Evolutionary conservation across 2,329 filamentous ascomycete genomes (phyloP), one percentile per base, ranked within the genome.

Genomic region (Hypoxylon sp.): DNA sequence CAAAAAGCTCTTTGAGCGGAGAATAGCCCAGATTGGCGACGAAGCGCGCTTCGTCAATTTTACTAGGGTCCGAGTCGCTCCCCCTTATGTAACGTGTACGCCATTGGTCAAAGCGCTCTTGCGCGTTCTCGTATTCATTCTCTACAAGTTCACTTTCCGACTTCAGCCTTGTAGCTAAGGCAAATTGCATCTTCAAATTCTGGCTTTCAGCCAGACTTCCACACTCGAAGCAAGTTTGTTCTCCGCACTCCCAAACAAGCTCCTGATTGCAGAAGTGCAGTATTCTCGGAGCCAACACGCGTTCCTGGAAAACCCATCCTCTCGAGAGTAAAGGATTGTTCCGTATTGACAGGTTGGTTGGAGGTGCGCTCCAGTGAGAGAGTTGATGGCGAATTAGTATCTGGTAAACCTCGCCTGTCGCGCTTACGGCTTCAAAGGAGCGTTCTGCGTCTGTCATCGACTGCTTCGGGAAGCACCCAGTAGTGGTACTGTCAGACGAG

Each of bases 301-400:
- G 39, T 19, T 42, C 39, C 39, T 42, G 39, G 39, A 42, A 42
- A 17, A 42, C 39, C 39, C 39, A 42, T 19, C 39, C 39, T 17
- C 39, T 42, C n/a, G 39, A 42, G 39, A 42, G 39, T n/a, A 42
- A 42, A n/a, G 39, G 39, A 19, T 42, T 42, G n/a, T 42, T 17
- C 17, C 14, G 39, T n/a, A 3, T 19, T 9, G 39, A 42, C n/a
- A 42, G 39, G 5, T 42, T 8, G n/a, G n/a, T 42, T 42, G 14
- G 39, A 10, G 39, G 5, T 19, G 39, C 9, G 39, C 39, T 42
- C 39, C 39, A 42, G 39, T 42, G 39, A 42, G 39, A 19, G 39
- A 42, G n/a, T 10, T 42, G 39, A 19, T 8, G 39, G 11, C 39
- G 39, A 17, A 42, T 14, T 19, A 42, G 39, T 6, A 42, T 42